Evolutionary conservation across 805 yeast species (phyloP).

Genomic region (Candida chilensis): DNA sequence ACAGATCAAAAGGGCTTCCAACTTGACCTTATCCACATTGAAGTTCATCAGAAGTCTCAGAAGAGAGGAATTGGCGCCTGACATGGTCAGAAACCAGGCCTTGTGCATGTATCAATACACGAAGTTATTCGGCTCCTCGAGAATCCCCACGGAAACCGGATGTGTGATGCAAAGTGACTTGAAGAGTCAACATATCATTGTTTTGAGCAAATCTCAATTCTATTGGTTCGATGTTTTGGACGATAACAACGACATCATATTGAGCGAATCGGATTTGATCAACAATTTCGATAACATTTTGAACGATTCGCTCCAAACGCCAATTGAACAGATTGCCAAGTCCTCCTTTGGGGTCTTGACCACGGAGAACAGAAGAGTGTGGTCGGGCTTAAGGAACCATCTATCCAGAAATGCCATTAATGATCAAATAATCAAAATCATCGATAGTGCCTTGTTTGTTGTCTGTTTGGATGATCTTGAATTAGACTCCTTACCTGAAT

Average conservation of each 20-base stretch:
- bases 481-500: slow-evolving; percentile 49
- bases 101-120: slow-evolving; percentile 90
- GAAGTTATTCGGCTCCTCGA: slow-evolving; percentile 76
- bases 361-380: slow-evolving; percentile 78
- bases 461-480: slow-evolving; percentile 77
- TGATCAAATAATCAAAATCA: slow-evolving; percentile 59
- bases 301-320: slow-evolving; percentile 54
- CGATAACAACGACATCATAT: slow-evolving; percentile 55
- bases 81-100: slow-evolving; percentile 48
- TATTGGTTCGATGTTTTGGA: slow-evolving; percentile 94
- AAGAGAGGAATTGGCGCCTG: slow-evolving; percentile 65
- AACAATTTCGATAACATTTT: slow-evolving; percentile 70
- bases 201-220: slow-evolving; percentile 77
- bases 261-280: slow-evolving; percentile 68
- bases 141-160: slow-evolving; percentile 75
- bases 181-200: slow-evolving; percentile 71
- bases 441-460: slow-evolving; percentile 77
- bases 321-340: slow-evolving; percentile 52
- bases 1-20: slow-evolving; percentile 76
- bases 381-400: slow-evolving; percentile 69
- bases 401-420: slow-evolving; percentile 43
- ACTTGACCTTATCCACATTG: slow-evolving; percentile 66
- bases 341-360: slow-evolving; percentile 85
- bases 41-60: slow-evolving; percentile 76
- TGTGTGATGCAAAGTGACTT: slow-evolving; percentile 81